Base-by-base conservation (phyloP, 1,139 yeast species). In the Candida albicans region DNA sequence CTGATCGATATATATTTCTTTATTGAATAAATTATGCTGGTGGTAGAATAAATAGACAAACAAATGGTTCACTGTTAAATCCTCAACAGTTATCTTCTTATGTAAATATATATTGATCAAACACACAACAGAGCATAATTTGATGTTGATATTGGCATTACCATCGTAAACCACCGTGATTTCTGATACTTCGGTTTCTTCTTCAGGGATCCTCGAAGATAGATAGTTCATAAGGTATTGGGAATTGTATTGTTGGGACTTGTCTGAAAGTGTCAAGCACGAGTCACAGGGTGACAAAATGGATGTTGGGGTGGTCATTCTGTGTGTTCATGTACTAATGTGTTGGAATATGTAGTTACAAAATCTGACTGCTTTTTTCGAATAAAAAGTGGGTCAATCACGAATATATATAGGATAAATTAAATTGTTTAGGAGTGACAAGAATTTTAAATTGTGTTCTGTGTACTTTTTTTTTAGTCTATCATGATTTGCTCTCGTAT, bases 271-370 rank as follows among this genome's bases (percentile, higher is more conserved):
- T 1, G 54, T 51, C 22, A 49, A 14, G 37, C 53, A 46, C 9
- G 54, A 51, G 4, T 51, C 54, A 39, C 54, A 51, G 18, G 54
- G 54, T 14, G 53, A 50, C 13, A 44, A 37, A 18, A 39, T 18
- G 22, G 22, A 18, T 18, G 22, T 18, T 13, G 37, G 22, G 7
- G 37, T 10, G 12, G 37, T 12, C 37, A n/a, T n/a, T n/a, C n/a
- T n/a, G n/a, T n/a, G n/a, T n/a, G n/a, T n/a, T n/a, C n/a, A 35
- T 35, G 22, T 18, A 18, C 5, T 18, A 18, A 18, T 18, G 22
- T 18, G 3, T 18, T 18, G 22, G 22, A 18, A 18, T 18, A 18
- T 18, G 22, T 18, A n/a, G n/a, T n/a, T n/a, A n/a, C n/a, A 18
- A 18, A 18, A 18, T 18, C 22, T 18, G 22, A 18, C 22, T 18